Evolutionary conservation across 176 grass and related monocot genomes (phyloP).

Genomic region (Tillandsia fasciculata): DNA sequence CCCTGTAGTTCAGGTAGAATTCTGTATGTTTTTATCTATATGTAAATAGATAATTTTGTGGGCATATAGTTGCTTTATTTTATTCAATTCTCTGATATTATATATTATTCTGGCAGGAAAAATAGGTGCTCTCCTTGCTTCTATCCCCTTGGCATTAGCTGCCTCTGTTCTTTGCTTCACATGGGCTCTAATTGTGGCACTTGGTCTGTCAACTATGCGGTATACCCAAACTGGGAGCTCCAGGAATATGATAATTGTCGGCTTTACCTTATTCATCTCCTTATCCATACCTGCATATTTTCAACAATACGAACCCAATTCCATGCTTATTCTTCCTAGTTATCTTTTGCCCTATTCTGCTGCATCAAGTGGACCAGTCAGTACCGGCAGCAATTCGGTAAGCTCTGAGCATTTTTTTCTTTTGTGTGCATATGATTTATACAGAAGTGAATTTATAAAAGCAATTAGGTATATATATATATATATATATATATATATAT

Average conservation of each 20-base stretch:
- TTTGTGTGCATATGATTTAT: too few species aligned
- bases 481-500: too few species aligned
- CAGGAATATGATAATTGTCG: conserved; percentile 99
- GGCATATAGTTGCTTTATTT: too few species aligned
- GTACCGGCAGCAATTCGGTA: conserved; percentile 50
- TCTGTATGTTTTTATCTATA: too few species aligned
- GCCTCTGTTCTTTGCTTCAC: conserved; percentile 89
- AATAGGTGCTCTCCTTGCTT: conserved; percentile 93
- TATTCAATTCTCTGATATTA: background rate
- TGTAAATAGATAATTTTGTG: too few species aligned
- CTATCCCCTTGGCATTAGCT: conserved; percentile 65
- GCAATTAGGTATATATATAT: too few species aligned
- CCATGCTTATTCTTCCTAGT: conserved; percentile 72
- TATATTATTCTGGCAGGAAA: conserved; percentile 46
- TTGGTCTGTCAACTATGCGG: conserved; percentile 71
- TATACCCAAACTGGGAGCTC: conserved; percentile 93
- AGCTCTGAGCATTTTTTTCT: conserved; percentile 10
- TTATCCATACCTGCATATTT: conserved; percentile 77
- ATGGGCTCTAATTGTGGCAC: conserved; percentile 81
- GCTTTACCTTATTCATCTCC: conserved; percentile 95
- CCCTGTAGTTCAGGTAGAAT: too few species aligned
- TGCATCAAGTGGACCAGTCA: conserved; percentile 75
- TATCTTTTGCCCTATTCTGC: conserved; percentile 84
- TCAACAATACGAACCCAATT: conserved; percentile 75
- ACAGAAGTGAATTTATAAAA: too few species aligned